phyloP scores from a whole-genome alignment of 768 basidiomycete species.

The Naematelia aurantialba region DNA sequence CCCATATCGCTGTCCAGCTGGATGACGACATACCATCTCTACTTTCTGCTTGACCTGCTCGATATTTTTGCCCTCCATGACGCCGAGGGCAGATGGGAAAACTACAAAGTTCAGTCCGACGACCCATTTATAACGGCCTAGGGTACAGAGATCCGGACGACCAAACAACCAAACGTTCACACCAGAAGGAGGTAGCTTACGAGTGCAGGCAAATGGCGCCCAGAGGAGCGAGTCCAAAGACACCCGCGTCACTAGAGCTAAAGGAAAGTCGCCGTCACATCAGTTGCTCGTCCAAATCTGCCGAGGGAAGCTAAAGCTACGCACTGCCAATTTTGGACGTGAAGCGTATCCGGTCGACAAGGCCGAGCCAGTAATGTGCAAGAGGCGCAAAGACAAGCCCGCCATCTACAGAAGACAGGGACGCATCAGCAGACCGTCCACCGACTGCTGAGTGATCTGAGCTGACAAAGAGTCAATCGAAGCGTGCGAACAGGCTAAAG shows the following conservation, averaged over 20 bases:
- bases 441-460: too few relatives aligned
- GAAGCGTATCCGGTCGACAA: constrained; percentile 31
- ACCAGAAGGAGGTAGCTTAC: constrained; percentile 14
- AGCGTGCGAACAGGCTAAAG: constrained; percentile 33
- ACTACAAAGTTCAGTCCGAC: too few relatives aligned
- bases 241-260: constrained; percentile 32
- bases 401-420: constrained; percentile 29
- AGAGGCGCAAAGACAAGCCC: constrained; percentile 47
- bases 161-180: too few relatives aligned
- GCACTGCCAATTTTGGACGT: constrained; percentile 24
- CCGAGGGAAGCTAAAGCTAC: constrained; percentile 3
- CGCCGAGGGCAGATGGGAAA: constrained; percentile 38
- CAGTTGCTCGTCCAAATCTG: background rate
- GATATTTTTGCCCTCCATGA: constrained; percentile 39
- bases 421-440: too few relatives aligned
- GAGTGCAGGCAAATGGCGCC: constrained; percentile 40
- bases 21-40: constrained; percentile 31
- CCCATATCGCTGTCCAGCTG: constrained; percentile 2
- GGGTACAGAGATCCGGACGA: too few relatives aligned
- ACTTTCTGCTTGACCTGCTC: constrained; percentile 41
- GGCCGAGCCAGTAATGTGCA: constrained; percentile 40
- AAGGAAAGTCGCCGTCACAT: background rate
- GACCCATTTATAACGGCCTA: too few relatives aligned
- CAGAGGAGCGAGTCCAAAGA: constrained; percentile 35
- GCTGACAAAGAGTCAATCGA: constrained; percentile 40